A percentile compares a stretch with the other conserved stretches of the same genome.
These are phyloP conservation scores for Ceratocystis cubensis DNA, from an alignment of 2,329 filamentous ascomycete genomes.

Conservation along the genomic window DNA sequence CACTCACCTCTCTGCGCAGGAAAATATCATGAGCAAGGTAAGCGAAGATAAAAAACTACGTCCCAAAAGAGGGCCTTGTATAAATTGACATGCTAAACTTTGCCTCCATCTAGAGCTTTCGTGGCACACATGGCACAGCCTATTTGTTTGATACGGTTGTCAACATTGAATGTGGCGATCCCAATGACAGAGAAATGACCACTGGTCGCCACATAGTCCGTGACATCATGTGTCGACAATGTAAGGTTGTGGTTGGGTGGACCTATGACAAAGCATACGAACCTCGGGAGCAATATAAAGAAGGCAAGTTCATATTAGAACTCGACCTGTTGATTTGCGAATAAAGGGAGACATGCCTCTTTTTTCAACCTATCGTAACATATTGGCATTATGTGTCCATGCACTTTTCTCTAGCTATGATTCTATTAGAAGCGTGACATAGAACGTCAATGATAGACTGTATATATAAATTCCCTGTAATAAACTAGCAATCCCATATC, in stretches of 20 bases:
- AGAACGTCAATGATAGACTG: too few species aligned
- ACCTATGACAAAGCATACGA: conserved; percentile 98
- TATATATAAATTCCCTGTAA: neutral
- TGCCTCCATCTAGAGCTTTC: conserved; percentile 63
- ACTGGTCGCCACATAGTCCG: conserved; percentile 89
- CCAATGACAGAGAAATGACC: conserved; percentile 95
- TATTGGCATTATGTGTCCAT: neutral
- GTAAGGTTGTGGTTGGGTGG: conserved; percentile 89
- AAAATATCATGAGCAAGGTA: conserved; percentile 91
- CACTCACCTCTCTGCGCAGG: conserved; percentile 85
- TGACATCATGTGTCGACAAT: conserved; percentile 84
- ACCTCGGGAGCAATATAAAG: conserved; percentile 88
- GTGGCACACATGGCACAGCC: conserved; percentile 94
- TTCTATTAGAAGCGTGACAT: too few species aligned
- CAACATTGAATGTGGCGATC: conserved; percentile 71
- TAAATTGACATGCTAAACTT: neutral
- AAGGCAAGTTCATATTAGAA: conserved; percentile 95
- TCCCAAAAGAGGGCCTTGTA: neutral
- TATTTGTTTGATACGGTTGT: conserved; percentile 93
- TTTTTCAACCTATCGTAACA: neutral
- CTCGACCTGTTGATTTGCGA: conserved; percentile 79
- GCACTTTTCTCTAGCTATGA: neutral
- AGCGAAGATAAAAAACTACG: conserved; percentile 27
- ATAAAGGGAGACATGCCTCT: conserved; percentile 26
- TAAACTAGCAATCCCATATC: too few species aligned